A percentile compares a stretch with the other conserved stretches of the same genome.
phyloP scores from a whole-genome alignment of 2,329 filamentous ascomycete genomes.

The Parascedosporium putredinis region DNA sequence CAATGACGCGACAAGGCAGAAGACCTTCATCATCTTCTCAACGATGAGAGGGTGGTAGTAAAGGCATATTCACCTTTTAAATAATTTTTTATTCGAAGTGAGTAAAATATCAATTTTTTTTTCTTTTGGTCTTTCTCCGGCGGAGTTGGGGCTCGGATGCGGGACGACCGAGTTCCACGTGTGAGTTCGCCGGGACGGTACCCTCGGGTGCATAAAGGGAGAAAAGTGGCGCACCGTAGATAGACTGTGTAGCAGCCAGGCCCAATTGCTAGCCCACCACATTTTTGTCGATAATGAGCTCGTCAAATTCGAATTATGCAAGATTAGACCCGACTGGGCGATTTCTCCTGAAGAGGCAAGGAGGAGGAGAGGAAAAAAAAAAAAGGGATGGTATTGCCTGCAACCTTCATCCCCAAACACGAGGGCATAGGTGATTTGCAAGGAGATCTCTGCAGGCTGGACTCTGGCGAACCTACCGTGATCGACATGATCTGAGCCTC shows the following conservation, averaged over 20 bases:
- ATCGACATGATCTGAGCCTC: neutral
- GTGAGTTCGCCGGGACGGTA: neutral
- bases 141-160: neutral
- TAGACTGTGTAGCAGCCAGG: neutral
- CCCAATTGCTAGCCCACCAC: neutral
- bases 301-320: no score
- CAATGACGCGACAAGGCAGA: no score
- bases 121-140: neutral
- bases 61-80: no score
- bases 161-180: neutral
- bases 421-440: neutral
- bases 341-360: no score
- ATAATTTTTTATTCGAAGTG: no score
- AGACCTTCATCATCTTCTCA: no score
- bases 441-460: neutral
- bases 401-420: neutral
- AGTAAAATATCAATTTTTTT: neutral
- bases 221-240: neutral
- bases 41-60: no score
- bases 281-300: no score
- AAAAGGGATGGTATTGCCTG: neutral
- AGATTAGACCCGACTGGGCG: no score
- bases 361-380: neutral
- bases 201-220: neutral
- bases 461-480: neutral